Evolutionary conservation across 2,329 filamentous ascomycete species (phyloP).

Genomic region (Arthrobotrys iridis): DNA sequence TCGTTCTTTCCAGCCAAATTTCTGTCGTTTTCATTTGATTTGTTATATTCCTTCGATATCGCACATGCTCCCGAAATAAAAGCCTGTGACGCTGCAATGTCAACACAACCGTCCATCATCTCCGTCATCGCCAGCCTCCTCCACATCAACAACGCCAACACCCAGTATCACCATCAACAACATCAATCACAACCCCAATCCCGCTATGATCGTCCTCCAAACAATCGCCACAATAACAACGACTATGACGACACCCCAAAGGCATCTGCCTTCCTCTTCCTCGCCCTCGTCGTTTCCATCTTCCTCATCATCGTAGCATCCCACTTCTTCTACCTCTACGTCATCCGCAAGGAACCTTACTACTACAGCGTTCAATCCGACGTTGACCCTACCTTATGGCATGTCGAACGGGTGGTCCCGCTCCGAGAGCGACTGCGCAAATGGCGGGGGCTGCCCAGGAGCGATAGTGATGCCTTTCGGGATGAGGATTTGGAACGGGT

Average conservation of each 20-base stretch:
- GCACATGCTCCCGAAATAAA: too few species aligned
- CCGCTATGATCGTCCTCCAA: slow-evolving; percentile 16
- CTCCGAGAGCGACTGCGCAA: slow-evolving; percentile 45
- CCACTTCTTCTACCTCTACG: slow-evolving; percentile 52
- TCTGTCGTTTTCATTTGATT: too few species aligned
- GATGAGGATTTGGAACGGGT: slow-evolving; percentile 52
- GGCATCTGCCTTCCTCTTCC: slow-evolving; percentile 44
- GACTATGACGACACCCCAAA: slow-evolving; percentile 26
- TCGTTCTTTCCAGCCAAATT: too few species aligned
- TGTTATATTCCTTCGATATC: too few species aligned
- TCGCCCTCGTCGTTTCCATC: slow-evolving; percentile 39
- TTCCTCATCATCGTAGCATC: slow-evolving; percentile 43
- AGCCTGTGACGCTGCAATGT: slow-evolving; percentile 11
- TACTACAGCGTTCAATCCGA: slow-evolving; percentile 52
- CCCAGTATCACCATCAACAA: neutral
- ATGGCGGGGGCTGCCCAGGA: slow-evolving; percentile 19
- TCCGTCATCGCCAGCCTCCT: slow-evolving; percentile 2
- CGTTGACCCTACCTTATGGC: slow-evolving; percentile 50
- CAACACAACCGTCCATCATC: slow-evolving; percentile 31
- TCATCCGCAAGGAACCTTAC: slow-evolving; percentile 37
- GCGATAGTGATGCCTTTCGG: slow-evolving; percentile 41
- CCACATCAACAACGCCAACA: neutral
- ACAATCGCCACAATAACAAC: slow-evolving; percentile 26
- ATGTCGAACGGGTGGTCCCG: slow-evolving; percentile 48
- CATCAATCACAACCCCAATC: neutral